Percentiles rank a stretch among this genome's conserved stretches.
phyloP scores from a whole-genome alignment of 2,329 filamentous ascomycete genomes.

The Elsinoe fawcettii region DNA sequence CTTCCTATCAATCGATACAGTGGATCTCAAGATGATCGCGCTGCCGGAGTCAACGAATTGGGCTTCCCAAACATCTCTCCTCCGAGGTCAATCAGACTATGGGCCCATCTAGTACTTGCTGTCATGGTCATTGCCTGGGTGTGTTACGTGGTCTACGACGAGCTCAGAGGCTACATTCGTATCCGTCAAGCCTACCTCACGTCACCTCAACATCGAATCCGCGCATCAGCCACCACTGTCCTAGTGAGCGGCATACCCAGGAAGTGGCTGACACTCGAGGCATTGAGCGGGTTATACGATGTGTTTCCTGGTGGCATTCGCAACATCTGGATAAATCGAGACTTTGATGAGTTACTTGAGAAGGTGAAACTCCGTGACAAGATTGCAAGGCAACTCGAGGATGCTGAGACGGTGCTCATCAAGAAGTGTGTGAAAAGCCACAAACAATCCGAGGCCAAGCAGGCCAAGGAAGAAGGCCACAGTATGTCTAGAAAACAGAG shows the following conservation, averaged over 20 bases:
- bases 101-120: slow-evolving; percentile 76
- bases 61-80: slow-evolving; percentile 80
- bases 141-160: slow-evolving; percentile 77
- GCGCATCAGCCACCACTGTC: slow-evolving; percentile 91
- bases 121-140: slow-evolving; percentile 73
- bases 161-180: slow-evolving; percentile 81
- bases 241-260: slow-evolving; percentile 82
- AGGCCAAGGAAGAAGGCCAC: slow-evolving; percentile 42
- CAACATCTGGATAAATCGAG: slow-evolving; percentile 94
- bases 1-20: slow-evolving; percentile 75
- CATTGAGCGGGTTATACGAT: slow-evolving; percentile 77
- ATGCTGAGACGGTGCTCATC: slow-evolving; percentile 70
- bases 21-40: slow-evolving; percentile 45
- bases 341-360: slow-evolving; percentile 72
- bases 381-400: slow-evolving; percentile 65
- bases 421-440: slow-evolving; percentile 71
- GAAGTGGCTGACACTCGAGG: slow-evolving; percentile 82
- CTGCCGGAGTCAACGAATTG: slow-evolving; percentile 69
- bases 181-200: slow-evolving; percentile 91
- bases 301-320: slow-evolving; percentile 92
- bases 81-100: slow-evolving; percentile 60
- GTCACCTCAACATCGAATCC: slow-evolving; percentile 84
- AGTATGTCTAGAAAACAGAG: slow-evolving; percentile 45
- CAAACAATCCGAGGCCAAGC: slow-evolving; percentile 56
- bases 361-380: slow-evolving; percentile 71